A percentile compares a stretch with the other conserved stretches of the same genome.
These are phyloP conservation scores for Aspergillus mulundensis DNA, from an alignment of 495 filamentous ascomycete species.

Conservation along the genomic window DNA sequence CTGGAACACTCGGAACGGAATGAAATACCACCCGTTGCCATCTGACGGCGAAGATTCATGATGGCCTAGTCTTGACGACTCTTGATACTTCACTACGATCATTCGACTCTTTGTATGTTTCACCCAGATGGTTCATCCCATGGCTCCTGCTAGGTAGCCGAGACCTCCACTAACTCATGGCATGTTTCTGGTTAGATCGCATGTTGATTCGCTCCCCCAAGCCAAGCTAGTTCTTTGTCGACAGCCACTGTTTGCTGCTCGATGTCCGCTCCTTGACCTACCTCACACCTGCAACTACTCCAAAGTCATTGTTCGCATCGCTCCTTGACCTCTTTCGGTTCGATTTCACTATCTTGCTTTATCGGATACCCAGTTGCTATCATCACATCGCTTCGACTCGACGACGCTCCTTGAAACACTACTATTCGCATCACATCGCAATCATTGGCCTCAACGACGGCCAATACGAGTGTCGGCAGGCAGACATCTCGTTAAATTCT, in stretches of 20 bases:
- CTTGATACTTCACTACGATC: neutral
- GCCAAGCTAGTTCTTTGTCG: conserved; percentile 20
- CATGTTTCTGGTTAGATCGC: conserved; percentile 4
- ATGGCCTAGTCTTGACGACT: conserved; percentile 12
- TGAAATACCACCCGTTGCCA: conserved; percentile 13
- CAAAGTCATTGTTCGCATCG: conserved; percentile 6
- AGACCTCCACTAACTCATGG: neutral
- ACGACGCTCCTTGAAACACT: neutral
- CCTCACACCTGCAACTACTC: conserved; percentile 6
- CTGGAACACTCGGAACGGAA: conserved; percentile 13
- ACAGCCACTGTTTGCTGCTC: conserved; percentile 20
- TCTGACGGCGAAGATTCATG: conserved; percentile 5
- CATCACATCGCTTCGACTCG: neutral
- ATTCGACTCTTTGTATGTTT: conserved; percentile 1
- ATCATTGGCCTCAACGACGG: neutral
- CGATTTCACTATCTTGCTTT: neutral
- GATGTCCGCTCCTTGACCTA: conserved; percentile 31
- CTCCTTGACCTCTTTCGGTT: conserved; percentile 6
- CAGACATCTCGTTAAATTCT: conserved; percentile 18
- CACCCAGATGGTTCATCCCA: neutral
- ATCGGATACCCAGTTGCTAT: conserved; percentile 5
- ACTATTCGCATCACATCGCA: neutral
- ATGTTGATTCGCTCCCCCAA: conserved; percentile 5
- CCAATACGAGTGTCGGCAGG: conserved; percentile 17
- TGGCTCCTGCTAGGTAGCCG: neutral